Base-by-base conservation (phyloP, 345 rosid genomes). In the Nasturtium officinale region DNA sequence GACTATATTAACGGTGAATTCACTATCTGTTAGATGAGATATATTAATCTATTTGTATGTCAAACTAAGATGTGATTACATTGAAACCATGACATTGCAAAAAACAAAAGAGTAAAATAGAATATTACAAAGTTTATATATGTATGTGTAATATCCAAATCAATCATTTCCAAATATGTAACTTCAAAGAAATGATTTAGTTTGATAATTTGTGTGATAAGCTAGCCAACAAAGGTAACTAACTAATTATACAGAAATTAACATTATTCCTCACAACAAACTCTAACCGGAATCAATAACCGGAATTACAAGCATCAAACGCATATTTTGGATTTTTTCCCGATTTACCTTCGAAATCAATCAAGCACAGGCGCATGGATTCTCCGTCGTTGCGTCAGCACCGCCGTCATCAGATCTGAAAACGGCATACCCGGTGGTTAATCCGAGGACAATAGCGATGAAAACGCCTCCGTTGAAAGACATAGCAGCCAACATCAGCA, bases 401-500 rank as follows among this genome's bases (percentile, higher is more conserved):
- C 79, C 82, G 9, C 76, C 86, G 42, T 54, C 86, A 0, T 67
- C 84, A 28, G 77, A 72, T 70, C 94, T 72, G 64, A 89, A 90
- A 33, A 84, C 7, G 5, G 79, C 74, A 61, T 84, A 93, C 1
- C 97, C 98, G 40, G 81, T 76, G 17, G 84, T 21, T 20, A 93
- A 79, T 7, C 98, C 98, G 29, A 76, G 11, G 25, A 90, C 88
- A 29, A 90, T 74, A 2, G 94, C 88, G 63, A 93, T 57, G 73
- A 93, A 85, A 28, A 90, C 96, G 11, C 98, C 94, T 7, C 86
- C 96, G 64, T 93, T 93, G 75, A 93, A 90, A 25, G 96, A 89
- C 97, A 93, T 93, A 70, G 82, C 81, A 26, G 87, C 92, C 4
- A 89, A 84, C 96, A 93, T 90, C 73, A 93, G 76, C 72, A 93